These are phyloP conservation scores for Candida tropicalis DNA, from an alignment of 1,139 yeast genomes.

Conservation along the genomic window DNA sequence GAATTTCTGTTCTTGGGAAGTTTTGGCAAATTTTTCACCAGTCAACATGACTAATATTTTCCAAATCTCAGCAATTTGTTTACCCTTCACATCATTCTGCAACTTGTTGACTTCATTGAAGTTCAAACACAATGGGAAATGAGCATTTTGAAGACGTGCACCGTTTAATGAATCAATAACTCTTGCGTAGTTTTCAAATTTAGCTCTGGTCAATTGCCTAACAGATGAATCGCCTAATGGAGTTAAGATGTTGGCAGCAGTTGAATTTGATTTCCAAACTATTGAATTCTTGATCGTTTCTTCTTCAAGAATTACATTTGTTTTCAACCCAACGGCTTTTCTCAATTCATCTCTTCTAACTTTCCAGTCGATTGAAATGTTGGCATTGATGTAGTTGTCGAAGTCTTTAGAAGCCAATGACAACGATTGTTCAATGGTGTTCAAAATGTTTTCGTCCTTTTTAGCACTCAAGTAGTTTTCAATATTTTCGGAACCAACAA, in stretches of 20 bases:
- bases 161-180: conserved; percentile 72
- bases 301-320: conserved; percentile 20
- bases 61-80: conserved; percentile 68
- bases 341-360: conserved; percentile 72
- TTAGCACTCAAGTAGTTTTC: conserved; percentile 65
- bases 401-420: conserved; percentile 79
- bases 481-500: conserved; percentile 25
- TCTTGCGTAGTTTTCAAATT: conserved; percentile 74
- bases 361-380: conserved; percentile 82
- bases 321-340: conserved; percentile 58
- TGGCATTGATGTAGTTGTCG: conserved; percentile 73
- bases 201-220: conserved; percentile 50
- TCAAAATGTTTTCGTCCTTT: conserved; percentile 80
- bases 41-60: conserved; percentile 50
- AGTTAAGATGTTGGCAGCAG: conserved; percentile 38
- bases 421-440: conserved; percentile 83
- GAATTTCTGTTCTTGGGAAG: conserved; percentile 51
- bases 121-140: conserved; percentile 53
- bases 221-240: conserved; percentile 31
- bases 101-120: conserved; percentile 57
- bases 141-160: conserved; percentile 54
- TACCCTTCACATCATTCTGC: conserved; percentile 57
- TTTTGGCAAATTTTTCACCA: conserved; percentile 38
- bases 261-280: conserved; percentile 41
- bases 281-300: conserved; percentile 22